Evolutionary conservation across 2,329 filamentous ascomycete species (phyloP).

Genomic region (Clathrospora elynae): DNA sequence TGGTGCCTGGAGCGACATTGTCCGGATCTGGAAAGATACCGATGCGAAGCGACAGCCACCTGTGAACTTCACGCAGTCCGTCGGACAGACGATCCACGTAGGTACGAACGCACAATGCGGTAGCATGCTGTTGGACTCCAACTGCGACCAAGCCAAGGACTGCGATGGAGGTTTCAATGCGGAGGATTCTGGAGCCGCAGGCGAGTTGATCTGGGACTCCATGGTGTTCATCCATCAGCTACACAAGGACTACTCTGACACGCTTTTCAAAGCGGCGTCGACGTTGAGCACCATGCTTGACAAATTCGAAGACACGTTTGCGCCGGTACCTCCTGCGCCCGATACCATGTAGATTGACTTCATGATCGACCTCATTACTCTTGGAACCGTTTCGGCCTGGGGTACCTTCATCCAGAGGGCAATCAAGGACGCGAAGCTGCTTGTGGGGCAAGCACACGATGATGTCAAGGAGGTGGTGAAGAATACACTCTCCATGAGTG

Average conservation of each 20-base stretch:
- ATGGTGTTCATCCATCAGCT: conserved; percentile 3
- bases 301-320: conserved; percentile 6
- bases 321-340: conserved; percentile 2
- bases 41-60: background rate
- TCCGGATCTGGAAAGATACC: conserved; percentile 9
- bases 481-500: background rate
- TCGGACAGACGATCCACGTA: conserved; percentile 1
- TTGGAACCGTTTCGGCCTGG: conserved; percentile 3
- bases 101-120: background rate
- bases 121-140: background rate
- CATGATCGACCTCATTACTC: conserved; percentile 5
- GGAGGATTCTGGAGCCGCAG: conserved; percentile 4
- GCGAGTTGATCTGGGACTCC: conserved; percentile 3
- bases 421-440: conserved; percentile 2
- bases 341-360: conserved; percentile 1
- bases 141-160: background rate
- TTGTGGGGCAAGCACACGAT: background rate
- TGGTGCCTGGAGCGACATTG: conserved; percentile 5
- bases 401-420: conserved; percentile 3
- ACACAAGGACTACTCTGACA: conserved; percentile 1
- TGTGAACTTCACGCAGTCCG: conserved; percentile 1
- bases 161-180: conserved; percentile 1
- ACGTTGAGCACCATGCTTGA: background rate
- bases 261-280: conserved; percentile 3
- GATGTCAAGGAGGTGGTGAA: background rate